A percentile compares a stretch with the other conserved stretches of the same genome.
Evolutionary conservation across 192 early-diverging fungal species (phyloP).

Genomic region (Endogone sp.): DNA sequence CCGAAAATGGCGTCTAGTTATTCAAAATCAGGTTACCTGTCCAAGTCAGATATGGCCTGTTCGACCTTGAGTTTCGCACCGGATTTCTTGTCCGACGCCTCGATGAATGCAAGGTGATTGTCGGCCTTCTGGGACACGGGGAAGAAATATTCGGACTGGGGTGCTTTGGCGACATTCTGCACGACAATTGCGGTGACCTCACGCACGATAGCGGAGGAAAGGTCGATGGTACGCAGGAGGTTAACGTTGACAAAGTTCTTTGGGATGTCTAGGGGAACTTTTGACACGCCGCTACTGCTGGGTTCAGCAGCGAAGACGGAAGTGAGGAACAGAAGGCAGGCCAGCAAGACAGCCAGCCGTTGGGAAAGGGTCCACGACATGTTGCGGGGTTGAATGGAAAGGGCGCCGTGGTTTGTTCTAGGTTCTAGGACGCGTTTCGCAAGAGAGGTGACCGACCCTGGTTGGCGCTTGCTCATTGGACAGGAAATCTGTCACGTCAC

Average conservation of each 20-base stretch:
- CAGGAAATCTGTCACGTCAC: too few species aligned
- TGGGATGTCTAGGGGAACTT: constrained; percentile 20
- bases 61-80: constrained; percentile 29
- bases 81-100: constrained; percentile 39
- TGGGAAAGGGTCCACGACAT: not conserved
- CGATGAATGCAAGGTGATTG: constrained; percentile 31
- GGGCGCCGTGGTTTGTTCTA: too few species aligned
- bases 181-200: constrained; percentile 40
- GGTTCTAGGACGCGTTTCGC: too few species aligned
- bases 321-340: not conserved
- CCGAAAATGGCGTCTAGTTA: not conserved
- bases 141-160: constrained; percentile 43
- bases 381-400: too few species aligned
- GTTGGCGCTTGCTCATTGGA: too few species aligned
- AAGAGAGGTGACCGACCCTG: too few species aligned
- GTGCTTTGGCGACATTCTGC: constrained; percentile 35
- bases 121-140: constrained; percentile 26
- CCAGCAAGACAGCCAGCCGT: not conserved
- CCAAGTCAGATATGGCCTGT: constrained; percentile 20
- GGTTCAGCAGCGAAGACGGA: not conserved
- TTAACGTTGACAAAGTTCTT: constrained; percentile 50
- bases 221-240: constrained; percentile 58
- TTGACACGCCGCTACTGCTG: constrained; percentile 1
- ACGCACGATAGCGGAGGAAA: constrained; percentile 43
- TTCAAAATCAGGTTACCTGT: constrained; percentile 17